These are phyloP conservation scores for Aspergillus proliferans DNA, from an alignment of 2,329 filamentous ascomycete species.

Conservation along the genomic window DNA sequence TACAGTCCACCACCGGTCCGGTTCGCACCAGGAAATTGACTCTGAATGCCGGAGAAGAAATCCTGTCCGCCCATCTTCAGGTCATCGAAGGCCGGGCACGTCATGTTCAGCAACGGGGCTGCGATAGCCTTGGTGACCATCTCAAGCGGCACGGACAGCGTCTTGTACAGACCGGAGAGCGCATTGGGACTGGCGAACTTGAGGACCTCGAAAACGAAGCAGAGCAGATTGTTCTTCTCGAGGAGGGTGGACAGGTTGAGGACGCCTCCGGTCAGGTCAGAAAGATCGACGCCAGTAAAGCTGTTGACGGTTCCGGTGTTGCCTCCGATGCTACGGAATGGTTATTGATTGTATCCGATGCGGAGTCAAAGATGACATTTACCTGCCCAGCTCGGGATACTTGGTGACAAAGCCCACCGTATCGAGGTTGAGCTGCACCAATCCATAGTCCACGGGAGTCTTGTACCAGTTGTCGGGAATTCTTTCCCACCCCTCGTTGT, in stretches of 20 bases:
- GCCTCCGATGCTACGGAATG: constrained; percentile 40
- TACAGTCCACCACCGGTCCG: constrained; percentile 13
- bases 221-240: constrained; percentile 36
- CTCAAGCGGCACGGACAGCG: constrained; percentile 22
- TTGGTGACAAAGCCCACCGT: constrained; percentile 31
- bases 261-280: constrained; percentile 39
- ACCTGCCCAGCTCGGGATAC: constrained; percentile 38
- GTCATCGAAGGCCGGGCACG: constrained; percentile 28
- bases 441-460: constrained; percentile 41
- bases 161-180: constrained; percentile 23
- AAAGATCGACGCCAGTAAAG: constrained; percentile 44
- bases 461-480: constrained; percentile 52
- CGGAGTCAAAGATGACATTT: not conserved
- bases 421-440: constrained; percentile 40
- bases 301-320: constrained; percentile 48
- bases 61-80: constrained; percentile 25
- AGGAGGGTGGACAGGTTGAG: constrained; percentile 29
- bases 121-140: constrained; percentile 23
- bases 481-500: constrained; percentile 45
- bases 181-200: constrained; percentile 28
- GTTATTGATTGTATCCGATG: not conserved
- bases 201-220: constrained; percentile 32
- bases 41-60: constrained; percentile 23
- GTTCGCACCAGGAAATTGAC: constrained; percentile 23
- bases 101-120: constrained; percentile 22